A percentile compares a stretch with the other conserved stretches of the same genome.
These are phyloP conservation scores for Schizochytrium sp. DNA, from an alignment of 108 stramenopile genomes.

Conservation along the genomic window DNA sequence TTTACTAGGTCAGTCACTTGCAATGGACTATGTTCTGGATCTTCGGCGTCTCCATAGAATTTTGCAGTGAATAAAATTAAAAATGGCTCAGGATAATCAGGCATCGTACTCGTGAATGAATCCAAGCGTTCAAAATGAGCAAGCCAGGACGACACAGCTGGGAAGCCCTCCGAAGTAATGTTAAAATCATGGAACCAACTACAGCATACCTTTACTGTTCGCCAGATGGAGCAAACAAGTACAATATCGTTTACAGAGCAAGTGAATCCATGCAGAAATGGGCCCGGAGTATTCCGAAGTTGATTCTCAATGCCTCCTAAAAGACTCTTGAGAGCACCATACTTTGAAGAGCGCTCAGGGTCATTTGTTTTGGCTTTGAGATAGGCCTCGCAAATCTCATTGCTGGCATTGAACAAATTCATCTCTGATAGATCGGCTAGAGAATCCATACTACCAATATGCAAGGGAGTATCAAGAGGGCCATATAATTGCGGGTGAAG, in stretches of 20 bases:
- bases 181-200: background rate
- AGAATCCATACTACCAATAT: background rate
- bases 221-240: background rate
- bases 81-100: background rate
- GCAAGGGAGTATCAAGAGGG: background rate
- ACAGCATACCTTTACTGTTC: background rate
- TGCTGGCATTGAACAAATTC: background rate
- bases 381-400: constrained; percentile 3
- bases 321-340: background rate
- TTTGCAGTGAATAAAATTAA: background rate
- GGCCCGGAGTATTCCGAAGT: background rate
- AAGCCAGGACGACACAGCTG: background rate
- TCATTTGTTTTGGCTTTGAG: constrained; percentile 35
- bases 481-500: background rate
- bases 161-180: background rate
- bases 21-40: background rate
- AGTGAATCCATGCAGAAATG: background rate
- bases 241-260: background rate
- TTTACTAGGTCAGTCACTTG: constrained; percentile 7
- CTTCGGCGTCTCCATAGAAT: background rate
- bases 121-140: background rate
- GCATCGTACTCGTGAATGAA: background rate
- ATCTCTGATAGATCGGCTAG: background rate
- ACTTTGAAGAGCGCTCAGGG: background rate
- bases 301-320: constrained; percentile 9